phyloP scores from a whole-genome alignment of 805 yeast species.

The Lipomyces starkeyi region DNA sequence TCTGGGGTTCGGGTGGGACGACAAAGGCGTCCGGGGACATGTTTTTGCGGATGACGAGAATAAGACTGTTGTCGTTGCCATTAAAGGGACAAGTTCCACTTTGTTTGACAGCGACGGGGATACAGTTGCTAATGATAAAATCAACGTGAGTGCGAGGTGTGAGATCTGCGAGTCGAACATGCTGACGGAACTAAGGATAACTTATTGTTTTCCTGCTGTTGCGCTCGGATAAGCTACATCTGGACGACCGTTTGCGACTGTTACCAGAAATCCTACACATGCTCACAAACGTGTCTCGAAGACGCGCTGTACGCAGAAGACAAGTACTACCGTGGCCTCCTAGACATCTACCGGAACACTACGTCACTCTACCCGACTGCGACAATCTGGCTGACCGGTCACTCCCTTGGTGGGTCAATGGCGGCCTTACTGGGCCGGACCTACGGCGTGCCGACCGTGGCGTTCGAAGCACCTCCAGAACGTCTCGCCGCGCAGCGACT shows the following conservation, averaged over 20 bases:
- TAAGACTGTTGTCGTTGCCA: conserved; percentile 70
- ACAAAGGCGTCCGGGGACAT: conserved; percentile 87
- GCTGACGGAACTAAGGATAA: conserved; percentile 58
- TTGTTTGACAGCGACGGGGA: conserved; percentile 58
- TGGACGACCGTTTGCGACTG: conserved; percentile 99
- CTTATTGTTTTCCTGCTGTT: conserved; percentile 89
- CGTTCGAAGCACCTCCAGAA: conserved; percentile 96
- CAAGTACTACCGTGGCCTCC: conserved; percentile 79
- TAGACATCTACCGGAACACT: conserved; percentile 81
- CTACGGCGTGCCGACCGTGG: conserved; percentile 86
- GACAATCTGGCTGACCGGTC: conserved; percentile 91
- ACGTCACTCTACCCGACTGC: conserved; percentile 69
- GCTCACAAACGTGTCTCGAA: conserved; percentile 89
- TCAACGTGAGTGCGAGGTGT: conserved; percentile 51
- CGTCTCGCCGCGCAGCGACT: conserved; percentile 78
- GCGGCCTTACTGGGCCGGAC: conserved; percentile 86
- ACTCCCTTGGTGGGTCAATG: conserved; percentile 91
- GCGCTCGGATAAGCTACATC: conserved; percentile 89
- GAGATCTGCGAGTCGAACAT: not conserved
- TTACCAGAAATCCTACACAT: conserved; percentile 78
- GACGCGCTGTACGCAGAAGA: conserved; percentile 75
- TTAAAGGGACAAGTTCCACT: conserved; percentile 90
- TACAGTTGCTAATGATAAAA: conserved; percentile 80
- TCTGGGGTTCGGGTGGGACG: conserved; percentile 84
- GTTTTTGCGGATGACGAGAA: conserved; percentile 71